Conservation (phyloP, 352 stramenopile species). For the Globisporangium polare region DNA sequence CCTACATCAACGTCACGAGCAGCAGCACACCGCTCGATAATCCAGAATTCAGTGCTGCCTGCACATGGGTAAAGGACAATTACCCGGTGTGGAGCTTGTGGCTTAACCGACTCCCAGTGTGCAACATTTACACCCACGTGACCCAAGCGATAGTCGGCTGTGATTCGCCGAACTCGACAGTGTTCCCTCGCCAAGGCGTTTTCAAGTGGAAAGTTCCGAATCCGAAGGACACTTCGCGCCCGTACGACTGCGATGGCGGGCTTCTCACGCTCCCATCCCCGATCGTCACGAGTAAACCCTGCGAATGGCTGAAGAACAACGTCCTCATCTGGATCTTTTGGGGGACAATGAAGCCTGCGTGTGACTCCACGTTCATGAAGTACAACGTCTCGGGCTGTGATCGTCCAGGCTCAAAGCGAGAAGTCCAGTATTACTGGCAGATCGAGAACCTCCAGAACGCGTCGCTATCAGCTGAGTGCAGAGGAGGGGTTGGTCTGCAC, state of each 20-base stretch:
- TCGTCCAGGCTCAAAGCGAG: constrained; percentile 14
- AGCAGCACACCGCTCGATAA: constrained; percentile 6
- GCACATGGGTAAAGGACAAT: constrained; percentile 38
- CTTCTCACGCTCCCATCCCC: constrained; percentile 19
- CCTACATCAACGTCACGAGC: constrained; percentile 5
- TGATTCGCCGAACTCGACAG: constrained; percentile 9
- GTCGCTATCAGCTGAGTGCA: constrained; percentile 35
- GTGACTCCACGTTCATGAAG: constrained; percentile 34
- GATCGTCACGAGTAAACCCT: constrained; percentile 33
- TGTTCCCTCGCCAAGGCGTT: constrained; percentile 22
- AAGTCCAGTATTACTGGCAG: constrained; percentile 30
- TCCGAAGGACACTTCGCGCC: constrained; percentile 29
- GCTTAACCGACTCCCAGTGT: constrained; percentile 33
- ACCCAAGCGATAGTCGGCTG: constrained; percentile 30
- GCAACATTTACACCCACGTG: constrained; percentile 29
- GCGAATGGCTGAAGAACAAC: constrained; percentile 32
- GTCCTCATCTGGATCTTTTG: constrained; percentile 31
- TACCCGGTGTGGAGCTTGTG: constrained; percentile 37
- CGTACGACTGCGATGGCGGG: constrained; percentile 40
- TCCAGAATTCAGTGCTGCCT: constrained; percentile 31
- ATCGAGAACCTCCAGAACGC: constrained; percentile 21
- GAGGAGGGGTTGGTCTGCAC: constrained; percentile 19
- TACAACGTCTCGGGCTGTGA: constrained; percentile 36
- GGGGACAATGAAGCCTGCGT: constrained; percentile 23
- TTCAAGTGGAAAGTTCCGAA: constrained; percentile 35